A percentile compares a stretch with the other conserved stretches of the same genome.
Conservation (phyloP, 2,329 filamentous ascomycete species). For the Madurella fahalii region DNA sequence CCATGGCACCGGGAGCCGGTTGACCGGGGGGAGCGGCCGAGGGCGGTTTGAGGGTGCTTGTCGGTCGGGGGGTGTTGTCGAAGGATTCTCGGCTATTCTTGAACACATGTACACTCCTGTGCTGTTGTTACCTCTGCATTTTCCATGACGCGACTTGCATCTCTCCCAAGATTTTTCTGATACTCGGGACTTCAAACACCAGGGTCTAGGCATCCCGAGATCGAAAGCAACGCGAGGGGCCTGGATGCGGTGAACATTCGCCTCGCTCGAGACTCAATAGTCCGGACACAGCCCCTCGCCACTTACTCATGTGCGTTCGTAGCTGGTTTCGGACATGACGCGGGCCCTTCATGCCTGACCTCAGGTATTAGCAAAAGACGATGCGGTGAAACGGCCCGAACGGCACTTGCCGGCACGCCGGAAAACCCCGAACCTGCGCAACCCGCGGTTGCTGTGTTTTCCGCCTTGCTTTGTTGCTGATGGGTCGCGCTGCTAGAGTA, state of each 20-base stretch:
- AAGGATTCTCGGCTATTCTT: too few species aligned
- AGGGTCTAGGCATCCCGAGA: neutral
- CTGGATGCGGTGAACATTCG: neutral
- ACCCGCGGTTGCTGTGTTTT: neutral
- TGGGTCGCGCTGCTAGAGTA: too few species aligned
- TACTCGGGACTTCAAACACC: too few species aligned
- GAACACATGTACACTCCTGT: too few species aligned
- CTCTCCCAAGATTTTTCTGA: too few species aligned
- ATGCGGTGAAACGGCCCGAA: constrained; percentile 14
- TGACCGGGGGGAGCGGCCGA: too few species aligned
- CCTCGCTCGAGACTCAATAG: too few species aligned
- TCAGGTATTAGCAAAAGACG: neutral
- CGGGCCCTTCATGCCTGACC: neutral
- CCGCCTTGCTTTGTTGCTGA: neutral
- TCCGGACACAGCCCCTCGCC: neutral
- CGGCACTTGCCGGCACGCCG: neutral
- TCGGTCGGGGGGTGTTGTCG: too few species aligned
- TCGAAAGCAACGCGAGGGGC: neutral
- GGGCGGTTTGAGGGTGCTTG: too few species aligned
- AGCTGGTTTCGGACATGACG: constrained; percentile 7
- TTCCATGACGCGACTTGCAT: too few species aligned
- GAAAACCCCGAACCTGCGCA: neutral
- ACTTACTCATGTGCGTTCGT: neutral
- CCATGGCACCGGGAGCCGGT: too few species aligned
- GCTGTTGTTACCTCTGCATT: too few species aligned